Evolutionary conservation across 2,329 filamentous ascomycete genomes (phyloP).

Genomic region (Neopestalotiopsis sp.): DNA sequence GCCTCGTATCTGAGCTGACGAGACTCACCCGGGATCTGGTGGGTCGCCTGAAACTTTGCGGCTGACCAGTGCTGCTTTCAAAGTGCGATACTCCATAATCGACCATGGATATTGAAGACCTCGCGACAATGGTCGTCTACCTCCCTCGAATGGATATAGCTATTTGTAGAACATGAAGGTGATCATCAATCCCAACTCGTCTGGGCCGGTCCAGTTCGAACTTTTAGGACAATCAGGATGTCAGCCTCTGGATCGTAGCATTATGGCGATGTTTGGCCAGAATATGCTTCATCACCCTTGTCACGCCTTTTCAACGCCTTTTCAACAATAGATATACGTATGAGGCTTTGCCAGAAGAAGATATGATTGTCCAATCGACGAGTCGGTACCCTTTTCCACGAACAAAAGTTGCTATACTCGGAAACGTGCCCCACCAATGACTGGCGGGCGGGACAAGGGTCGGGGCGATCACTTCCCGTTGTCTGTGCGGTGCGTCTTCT

Average conservation of each 20-base stretch:
- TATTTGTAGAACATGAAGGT: background rate
- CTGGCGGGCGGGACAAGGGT: background rate
- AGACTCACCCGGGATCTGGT: background rate
- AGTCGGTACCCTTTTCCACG: background rate
- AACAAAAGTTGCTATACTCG: constrained; percentile 7
- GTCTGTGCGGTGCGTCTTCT: constrained; percentile 5
- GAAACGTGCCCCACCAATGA: constrained; percentile 9
- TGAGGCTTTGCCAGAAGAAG: constrained; percentile 7
- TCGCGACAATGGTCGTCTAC: background rate
- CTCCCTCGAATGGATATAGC: background rate
- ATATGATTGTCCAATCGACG: constrained; percentile 7
- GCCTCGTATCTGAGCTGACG: constrained; percentile 5
- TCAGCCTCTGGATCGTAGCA: background rate
- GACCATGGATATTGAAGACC: background rate
- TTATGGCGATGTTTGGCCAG: background rate
- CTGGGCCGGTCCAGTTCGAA: background rate
- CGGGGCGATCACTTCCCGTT: background rate
- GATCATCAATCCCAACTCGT: background rate
- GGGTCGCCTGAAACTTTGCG: background rate
- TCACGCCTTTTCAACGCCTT: background rate
- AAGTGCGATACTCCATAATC: background rate
- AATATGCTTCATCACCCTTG: background rate
- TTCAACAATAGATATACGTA: background rate
- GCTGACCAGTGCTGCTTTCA: background rate
- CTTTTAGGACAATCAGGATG: background rate